Evolutionary conservation across 2,329 filamentous ascomycete genomes (phyloP), one percentile per base, ranked within the genome.

Genomic region (Claviceps africana): DNA sequence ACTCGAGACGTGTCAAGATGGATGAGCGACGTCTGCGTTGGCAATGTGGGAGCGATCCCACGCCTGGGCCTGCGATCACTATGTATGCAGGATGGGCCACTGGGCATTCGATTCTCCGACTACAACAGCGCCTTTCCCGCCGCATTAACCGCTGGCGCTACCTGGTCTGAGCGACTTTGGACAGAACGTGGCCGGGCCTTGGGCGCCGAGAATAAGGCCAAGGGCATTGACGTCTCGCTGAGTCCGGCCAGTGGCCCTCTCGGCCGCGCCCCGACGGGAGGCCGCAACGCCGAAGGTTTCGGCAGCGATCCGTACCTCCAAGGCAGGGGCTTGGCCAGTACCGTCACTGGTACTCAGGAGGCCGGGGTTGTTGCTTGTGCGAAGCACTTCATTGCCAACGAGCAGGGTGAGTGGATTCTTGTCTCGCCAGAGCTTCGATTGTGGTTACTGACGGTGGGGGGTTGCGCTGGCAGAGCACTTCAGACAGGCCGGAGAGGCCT

Each of bases 31-130:
- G 74, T 77, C 56, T 93, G 88, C 60, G 88, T 95, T 13, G 89
- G 89, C 55, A 84, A 93, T 59, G 73, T 72, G 17, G 86, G 86
- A 42, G 72, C 83, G 7, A 75, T 89, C 43, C 85, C 85, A 17
- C 77, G 84, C 39, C 70, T 89, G 5, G 83, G 82, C 11, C 77
- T 89, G 59, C 81, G 77, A 58, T 75, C 81, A 28, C 71, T 95
- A n/a, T 96, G 90, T 65, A 71, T 93, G 73, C 88, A 95, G 61
- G 90, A 95, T 64, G 83, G 85, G 2, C 89, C 89, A 6, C 72
- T 93, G 1, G 90, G 89, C 55, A 72, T 95, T 53, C 85, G 89
- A 50, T 77, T 83, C 53, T 72, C 79, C 57, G 88, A 95, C 67
- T 91, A 85, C 67, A 82, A 81, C 62, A 91, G 86, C 37, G 89